A percentile compares a stretch with the other conserved stretches of the same genome.
Conservation (phyloP, 2,329 filamentous ascomycete genomes). For the Fusarium oligoseptatum region DNA sequence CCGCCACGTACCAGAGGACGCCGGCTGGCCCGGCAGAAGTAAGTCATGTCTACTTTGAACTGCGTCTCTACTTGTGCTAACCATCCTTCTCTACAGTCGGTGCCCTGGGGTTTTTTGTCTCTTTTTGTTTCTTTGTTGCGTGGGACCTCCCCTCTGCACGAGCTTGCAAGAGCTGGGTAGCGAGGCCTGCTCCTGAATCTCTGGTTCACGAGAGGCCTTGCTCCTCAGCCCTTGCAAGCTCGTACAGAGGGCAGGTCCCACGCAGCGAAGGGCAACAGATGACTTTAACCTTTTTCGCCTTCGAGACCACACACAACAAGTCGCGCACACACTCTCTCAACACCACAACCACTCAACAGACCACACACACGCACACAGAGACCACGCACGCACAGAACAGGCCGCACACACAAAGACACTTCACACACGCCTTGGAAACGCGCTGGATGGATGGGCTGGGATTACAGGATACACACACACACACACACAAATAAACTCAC, state of each 20-base stretch:
- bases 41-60: neutral
- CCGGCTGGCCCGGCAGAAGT: too few relatives aligned
- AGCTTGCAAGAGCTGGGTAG: constrained; percentile 19
- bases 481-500: constrained; percentile 7
- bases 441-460: neutral
- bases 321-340: neutral
- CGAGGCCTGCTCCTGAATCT: constrained; percentile 14
- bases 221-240: constrained; percentile 25
- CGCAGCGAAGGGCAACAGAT: neutral
- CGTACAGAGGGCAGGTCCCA: neutral
- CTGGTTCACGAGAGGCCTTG: constrained; percentile 16
- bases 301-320: neutral
- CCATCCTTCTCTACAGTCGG: neutral
- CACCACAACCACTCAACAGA: neutral
- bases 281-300: neutral
- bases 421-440: neutral
- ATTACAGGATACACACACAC: neutral
- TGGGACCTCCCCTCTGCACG: neutral
- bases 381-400: neutral
- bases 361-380: neutral
- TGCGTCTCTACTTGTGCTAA: neutral
- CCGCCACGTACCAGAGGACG: too few relatives aligned
- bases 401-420: neutral
- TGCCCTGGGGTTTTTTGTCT: neutral
- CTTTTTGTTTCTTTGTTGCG: neutral